Base-by-base conservation (phyloP, 106 monocot species). In the Xerophyta viscosa region DNA sequence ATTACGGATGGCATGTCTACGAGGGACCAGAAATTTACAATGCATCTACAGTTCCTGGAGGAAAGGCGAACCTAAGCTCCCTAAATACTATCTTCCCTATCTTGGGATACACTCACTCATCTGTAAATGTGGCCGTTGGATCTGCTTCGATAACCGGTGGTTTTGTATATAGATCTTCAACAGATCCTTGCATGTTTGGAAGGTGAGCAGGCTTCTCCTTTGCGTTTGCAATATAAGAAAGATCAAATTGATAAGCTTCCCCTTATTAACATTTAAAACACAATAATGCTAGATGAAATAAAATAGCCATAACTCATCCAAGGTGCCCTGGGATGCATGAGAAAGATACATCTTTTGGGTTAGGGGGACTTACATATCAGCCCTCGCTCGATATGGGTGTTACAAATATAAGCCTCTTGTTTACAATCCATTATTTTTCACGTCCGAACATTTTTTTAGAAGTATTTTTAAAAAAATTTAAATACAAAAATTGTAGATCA, bases 131-230 rank as follows among this genome's bases (percentile, higher is more conserved):
- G 9, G 75, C 64, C 23, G 31, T 66, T 0, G 71, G 73, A 23
- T 99, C 98, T 36, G 98, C 83, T 17, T 66, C 98, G 23, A 67
- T 99, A 26, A 83, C 49, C 1, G 98, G 82, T 15, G 98, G 98
- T 15, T 90, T 80, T 62, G 90, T 90, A 25, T 90, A 86, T 36
- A 67, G 98, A 41, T 79, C 86, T 13, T 60, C 24, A 2, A 61
- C 76, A 22, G 98, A 99, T 52, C 98, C 98, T 24, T 99, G 98
- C 72, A 39, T 99, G 68, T 77, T 41, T 65, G 98, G 96, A 63
- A 99, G 90, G 98, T 90, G 47, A 63, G 37, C 27, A 22, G 42
- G 36, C 11, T 23, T 46, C 9, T 26, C 15, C 39, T 39, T 39
- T 11, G 7, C 5, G 39, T 8, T 2, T 12, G 15, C 6, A 39